Evolutionary conservation across 306 rosid genomes (phyloP).

Genomic region (Dalbergia oliveri): DNA sequence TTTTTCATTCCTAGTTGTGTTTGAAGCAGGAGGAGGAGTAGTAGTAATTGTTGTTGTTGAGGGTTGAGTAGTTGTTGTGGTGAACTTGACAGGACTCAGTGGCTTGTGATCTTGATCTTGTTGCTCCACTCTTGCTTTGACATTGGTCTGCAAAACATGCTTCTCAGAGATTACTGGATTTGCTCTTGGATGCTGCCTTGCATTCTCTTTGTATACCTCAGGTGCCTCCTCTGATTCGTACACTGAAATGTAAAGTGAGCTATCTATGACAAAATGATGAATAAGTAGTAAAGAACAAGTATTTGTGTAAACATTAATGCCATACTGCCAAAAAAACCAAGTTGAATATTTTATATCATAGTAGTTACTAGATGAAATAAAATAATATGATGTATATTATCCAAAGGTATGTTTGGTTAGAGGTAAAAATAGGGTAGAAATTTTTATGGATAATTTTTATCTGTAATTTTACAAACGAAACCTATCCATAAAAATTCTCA

Average conservation of each 20-base stretch:
- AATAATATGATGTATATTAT: too few species aligned
- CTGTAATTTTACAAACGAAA: too few species aligned
- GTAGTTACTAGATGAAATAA: too few species aligned
- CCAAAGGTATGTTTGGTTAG: too few species aligned
- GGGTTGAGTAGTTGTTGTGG: slow-evolving; percentile 33
- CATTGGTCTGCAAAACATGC: slow-evolving; percentile 51
- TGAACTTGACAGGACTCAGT: slow-evolving; percentile 27
- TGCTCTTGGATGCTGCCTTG: slow-evolving; percentile 77
- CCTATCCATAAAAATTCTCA: too few species aligned
- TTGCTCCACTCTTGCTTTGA: slow-evolving; percentile 35
- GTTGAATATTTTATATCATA: too few species aligned
- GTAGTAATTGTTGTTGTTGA: background rate
- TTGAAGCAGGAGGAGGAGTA: background rate
- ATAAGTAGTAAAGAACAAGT: background rate
- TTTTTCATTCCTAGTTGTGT: slow-evolving; percentile 41
- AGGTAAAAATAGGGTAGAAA: too few species aligned
- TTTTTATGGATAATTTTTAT: too few species aligned
- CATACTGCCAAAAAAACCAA: too few species aligned
- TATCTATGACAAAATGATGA: background rate
- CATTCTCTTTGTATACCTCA: slow-evolving; percentile 70
- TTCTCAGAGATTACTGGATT: slow-evolving; percentile 72
- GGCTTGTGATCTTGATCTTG: slow-evolving; percentile 39
- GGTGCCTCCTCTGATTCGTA: slow-evolving; percentile 92
- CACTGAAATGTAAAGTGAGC: slow-evolving; percentile 57
- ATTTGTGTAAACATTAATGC: background rate